These are phyloP conservation scores for Metarhizium sp. DNA, from an alignment of 2,329 filamentous ascomycete genomes.

Conservation along the genomic window DNA sequence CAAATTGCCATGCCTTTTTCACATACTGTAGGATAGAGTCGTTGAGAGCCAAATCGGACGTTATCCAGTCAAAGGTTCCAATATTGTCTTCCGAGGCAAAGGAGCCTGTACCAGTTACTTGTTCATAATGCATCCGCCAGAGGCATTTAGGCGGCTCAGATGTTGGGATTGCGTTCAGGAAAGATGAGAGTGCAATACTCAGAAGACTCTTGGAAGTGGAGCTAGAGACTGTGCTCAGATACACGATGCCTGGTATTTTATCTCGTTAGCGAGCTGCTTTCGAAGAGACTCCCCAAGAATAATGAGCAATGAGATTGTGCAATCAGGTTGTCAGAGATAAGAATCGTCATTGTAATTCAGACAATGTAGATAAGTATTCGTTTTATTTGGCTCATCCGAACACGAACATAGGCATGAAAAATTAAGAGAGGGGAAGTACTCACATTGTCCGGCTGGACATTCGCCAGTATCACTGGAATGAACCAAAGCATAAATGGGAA, in stretches of 20 bases:
- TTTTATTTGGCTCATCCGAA: slow-evolving; percentile 71
- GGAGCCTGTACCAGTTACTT: slow-evolving; percentile 23
- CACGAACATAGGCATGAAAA: slow-evolving; percentile 24
- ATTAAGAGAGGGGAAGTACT: slow-evolving; percentile 36
- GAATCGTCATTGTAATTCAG: slow-evolving; percentile 85
- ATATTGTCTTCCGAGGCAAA: slow-evolving; percentile 30
- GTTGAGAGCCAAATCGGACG: slow-evolving; percentile 63
- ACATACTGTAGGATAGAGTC: slow-evolving; percentile 61
- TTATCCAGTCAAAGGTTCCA: slow-evolving; percentile 47
- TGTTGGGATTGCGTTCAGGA: slow-evolving; percentile 26
- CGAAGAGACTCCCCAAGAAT: not conserved
- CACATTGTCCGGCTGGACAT: slow-evolving; percentile 82
- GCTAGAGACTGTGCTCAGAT: slow-evolving; percentile 27
- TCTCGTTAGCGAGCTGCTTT: slow-evolving; percentile 21
- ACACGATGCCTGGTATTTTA: slow-evolving; percentile 20
- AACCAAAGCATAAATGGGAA: slow-evolving; percentile 51
- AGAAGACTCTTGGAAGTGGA: slow-evolving; percentile 26
- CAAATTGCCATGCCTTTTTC: slow-evolving; percentile 57
- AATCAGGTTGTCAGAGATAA: slow-evolving; percentile 84
- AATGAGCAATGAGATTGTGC: slow-evolving; percentile 22
- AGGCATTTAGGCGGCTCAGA: slow-evolving; percentile 25
- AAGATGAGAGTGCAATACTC: slow-evolving; percentile 28
- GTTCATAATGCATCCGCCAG: slow-evolving; percentile 48
- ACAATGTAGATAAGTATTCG: slow-evolving; percentile 99
- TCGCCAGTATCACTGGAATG: slow-evolving; percentile 91